Conservation (phyloP, 164 flowering plant genomes). For the Nelumbo lutea region DNA sequence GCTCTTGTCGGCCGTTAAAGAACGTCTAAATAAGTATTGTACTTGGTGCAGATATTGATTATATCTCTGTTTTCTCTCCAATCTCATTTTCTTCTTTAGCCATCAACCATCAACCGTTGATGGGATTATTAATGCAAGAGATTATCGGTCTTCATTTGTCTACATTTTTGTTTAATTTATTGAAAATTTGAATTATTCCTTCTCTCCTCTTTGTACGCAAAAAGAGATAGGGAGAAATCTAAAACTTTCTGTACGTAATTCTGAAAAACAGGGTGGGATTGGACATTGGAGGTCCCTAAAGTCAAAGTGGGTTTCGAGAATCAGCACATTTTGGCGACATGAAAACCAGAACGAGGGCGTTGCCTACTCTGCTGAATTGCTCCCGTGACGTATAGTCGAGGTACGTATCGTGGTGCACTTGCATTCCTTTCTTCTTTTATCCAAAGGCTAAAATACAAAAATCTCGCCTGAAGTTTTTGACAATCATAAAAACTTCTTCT, state of each 20-base stretch:
- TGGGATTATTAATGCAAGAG: too few relatives aligned
- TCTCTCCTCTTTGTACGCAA: background rate
- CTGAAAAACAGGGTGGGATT: slow-evolving; percentile 53
- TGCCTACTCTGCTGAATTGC: slow-evolving; percentile 73
- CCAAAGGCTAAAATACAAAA: too few relatives aligned
- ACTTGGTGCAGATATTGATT: too few relatives aligned
- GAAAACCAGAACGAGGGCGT: slow-evolving; percentile 63
- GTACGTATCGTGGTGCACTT: slow-evolving; percentile 17
- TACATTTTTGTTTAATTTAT: background rate
- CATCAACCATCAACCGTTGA: background rate
- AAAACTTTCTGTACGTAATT: background rate
- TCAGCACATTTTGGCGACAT: slow-evolving; percentile 47
- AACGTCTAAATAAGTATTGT: slow-evolving; percentile 59
- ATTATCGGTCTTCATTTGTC: too few relatives aligned
- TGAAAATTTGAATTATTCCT: background rate
- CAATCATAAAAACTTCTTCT: too few relatives aligned
- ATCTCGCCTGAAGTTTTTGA: too few relatives aligned
- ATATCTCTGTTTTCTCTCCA: background rate
- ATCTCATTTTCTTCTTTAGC: background rate
- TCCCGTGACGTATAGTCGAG: slow-evolving; percentile 48
- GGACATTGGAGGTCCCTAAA: slow-evolving; percentile 38
- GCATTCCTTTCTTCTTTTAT: background rate
- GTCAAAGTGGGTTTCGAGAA: slow-evolving; percentile 77
- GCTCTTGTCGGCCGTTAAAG: slow-evolving; percentile 67
- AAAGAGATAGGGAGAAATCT: too few relatives aligned